phyloP scores from a whole-genome alignment of 164 flowering plant genomes.

The Tetracentron sinense region DNA sequence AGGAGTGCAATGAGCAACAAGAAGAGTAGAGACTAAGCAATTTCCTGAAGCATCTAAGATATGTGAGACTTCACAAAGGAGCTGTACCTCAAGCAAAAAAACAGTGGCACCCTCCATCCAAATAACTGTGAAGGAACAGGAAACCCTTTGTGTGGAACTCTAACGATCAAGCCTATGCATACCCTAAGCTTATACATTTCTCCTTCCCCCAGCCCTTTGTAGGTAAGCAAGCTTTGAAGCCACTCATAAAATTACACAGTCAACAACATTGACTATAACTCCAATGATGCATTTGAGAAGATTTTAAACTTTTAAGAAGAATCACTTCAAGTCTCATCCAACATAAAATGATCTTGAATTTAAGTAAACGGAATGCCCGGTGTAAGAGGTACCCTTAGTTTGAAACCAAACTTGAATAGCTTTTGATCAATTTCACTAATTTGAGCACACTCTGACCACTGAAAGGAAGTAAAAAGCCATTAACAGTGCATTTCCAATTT shows the following conservation, averaged over 20 bases:
- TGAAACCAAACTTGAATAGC: background rate
- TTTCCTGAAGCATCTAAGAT: background rate
- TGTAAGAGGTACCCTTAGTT: too few relatives aligned
- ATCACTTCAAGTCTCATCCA: background rate
- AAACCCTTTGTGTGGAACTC: too few relatives aligned
- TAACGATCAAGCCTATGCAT: background rate
- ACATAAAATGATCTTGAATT: background rate
- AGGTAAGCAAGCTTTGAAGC: background rate
- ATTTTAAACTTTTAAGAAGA: background rate
- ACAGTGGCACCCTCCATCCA: too few relatives aligned
- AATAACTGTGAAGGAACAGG: too few relatives aligned
- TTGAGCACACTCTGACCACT: slow-evolving; percentile 2
- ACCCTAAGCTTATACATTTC: background rate
- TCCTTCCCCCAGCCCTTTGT: background rate
- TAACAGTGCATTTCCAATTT: background rate
- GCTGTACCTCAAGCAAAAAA: background rate
- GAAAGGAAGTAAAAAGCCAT: background rate
- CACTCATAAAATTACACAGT: background rate
- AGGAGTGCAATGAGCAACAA: background rate
- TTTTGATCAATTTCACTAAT: background rate
- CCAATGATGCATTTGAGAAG: background rate
- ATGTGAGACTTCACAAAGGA: background rate
- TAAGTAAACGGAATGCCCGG: background rate
- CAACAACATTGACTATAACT: background rate
- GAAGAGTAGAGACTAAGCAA: background rate